Evolutionary conservation across 306 rosid genomes (phyloP), one percentile per base, ranked within the genome.

Genomic region (Cajanus cajan): DNA sequence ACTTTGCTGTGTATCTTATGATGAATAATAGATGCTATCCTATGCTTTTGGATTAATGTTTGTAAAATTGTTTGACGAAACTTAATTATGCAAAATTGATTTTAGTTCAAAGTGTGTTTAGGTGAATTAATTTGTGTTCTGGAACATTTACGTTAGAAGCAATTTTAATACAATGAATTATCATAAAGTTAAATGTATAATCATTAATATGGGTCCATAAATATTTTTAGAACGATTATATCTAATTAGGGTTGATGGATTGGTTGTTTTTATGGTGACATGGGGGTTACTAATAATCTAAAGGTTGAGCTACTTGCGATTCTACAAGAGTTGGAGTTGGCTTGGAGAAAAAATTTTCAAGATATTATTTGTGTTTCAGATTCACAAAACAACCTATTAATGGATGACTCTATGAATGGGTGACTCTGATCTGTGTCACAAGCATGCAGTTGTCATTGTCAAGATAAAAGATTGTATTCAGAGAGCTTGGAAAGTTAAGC

Each of bases 1-100:
- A 75, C 67, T 71, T 82, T 74, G 78, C n/a, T 66, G 81, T 15
- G 39, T 79, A 71, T 41, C 24, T 57, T 52, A 8, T 72, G 81
- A 71, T 16, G 21, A 76, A 71, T 71, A 82, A 86, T 77, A 55
- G 8, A 75, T 15, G 18, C 6, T 70, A n/a, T n/a, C n/a, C n/a
- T n/a, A 3, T 28, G 31, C 31, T 1, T 28, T 58, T 58, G 10
- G 16, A 37, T 9, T 18, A 5, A 16, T 3, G 70, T 18, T 64
- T 5, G 31, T 18, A 64, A 36, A 64, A 16, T 16, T 64, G 48
- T 22, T 34, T 34, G 8, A 33, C 44, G n/a, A 33, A 33, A 62
- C 24, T 33, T 15, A 14, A 59, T 58, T 12, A 5, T 14, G 40
- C 21, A 7, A 25, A 58, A 11, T 12, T 58, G 4, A 31, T 15